phyloP scores from a whole-genome alignment of 768 basidiomycete genomes.

The Gymnopilus dilepis region DNA sequence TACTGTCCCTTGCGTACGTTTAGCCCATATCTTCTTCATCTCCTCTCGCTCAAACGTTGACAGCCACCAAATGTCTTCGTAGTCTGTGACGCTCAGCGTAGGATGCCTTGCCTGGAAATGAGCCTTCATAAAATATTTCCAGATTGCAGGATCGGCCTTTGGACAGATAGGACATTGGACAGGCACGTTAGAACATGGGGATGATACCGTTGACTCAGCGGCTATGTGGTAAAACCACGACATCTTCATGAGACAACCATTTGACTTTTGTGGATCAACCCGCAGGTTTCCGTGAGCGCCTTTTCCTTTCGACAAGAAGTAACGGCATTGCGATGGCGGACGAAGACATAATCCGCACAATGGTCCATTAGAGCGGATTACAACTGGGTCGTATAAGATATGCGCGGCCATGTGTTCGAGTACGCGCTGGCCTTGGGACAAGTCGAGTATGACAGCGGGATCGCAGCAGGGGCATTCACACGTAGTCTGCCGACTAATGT shows the following conservation, averaged over 20 bases:
- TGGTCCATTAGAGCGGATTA: constrained; percentile 17
- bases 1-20: constrained; percentile 11
- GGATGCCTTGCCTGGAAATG: constrained; percentile 24
- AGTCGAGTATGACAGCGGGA: constrained; percentile 17
- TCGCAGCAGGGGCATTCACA: constrained; percentile 20
- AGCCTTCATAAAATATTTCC: constrained; percentile 25
- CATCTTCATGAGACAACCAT: constrained; percentile 23
- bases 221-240: constrained; percentile 26
- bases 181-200: constrained; percentile 33
- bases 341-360: constrained; percentile 34
- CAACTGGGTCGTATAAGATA: constrained; percentile 28
- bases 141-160: constrained; percentile 20
- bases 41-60: constrained; percentile 21
- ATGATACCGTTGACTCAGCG: neutral
- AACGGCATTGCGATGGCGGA: constrained; percentile 23
- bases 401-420: constrained; percentile 35
- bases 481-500: constrained; percentile 4
- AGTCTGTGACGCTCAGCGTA: neutral
- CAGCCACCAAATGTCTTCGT: constrained; percentile 20
- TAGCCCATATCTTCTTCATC: constrained; percentile 28
- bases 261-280: constrained; percentile 22
- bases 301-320: constrained; percentile 28
- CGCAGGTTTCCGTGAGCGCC: constrained; percentile 18
- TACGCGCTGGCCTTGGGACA: constrained; percentile 22
- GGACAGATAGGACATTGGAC: constrained; percentile 27